These are phyloP conservation scores for Pseudonitzschia delicatissima DNA, from an alignment of 108 stramenopile genomes.

Conservation along the genomic window DNA sequence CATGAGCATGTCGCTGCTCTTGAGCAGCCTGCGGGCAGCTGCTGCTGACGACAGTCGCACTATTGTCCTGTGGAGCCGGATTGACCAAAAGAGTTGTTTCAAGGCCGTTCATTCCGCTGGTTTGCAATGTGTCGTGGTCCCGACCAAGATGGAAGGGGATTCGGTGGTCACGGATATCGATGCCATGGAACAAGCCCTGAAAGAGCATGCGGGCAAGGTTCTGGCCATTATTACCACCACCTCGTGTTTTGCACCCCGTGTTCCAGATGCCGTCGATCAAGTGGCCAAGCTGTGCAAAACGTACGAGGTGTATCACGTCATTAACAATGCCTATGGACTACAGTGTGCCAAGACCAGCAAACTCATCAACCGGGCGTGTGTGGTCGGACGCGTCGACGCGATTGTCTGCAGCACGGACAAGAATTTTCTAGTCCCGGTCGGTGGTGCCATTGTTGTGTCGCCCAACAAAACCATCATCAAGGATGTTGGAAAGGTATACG, in stretches of 20 bases:
- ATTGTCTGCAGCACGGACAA: slow-evolving; percentile 98
- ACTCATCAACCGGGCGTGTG: slow-evolving; percentile 79
- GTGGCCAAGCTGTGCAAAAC: slow-evolving; percentile 82
- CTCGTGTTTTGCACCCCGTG: slow-evolving; percentile 97
- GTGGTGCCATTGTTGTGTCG: slow-evolving; percentile 86
- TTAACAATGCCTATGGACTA: slow-evolving; percentile 99
- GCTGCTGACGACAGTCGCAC: neutral
- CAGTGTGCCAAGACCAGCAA: slow-evolving; percentile 83
- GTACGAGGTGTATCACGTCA: slow-evolving; percentile 79
- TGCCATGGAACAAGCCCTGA: slow-evolving; percentile 68
- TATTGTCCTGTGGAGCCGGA: slow-evolving; percentile 85
- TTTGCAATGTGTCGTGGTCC: slow-evolving; percentile 85
- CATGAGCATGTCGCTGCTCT: slow-evolving; percentile 82
- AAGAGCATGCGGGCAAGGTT: slow-evolving; percentile 44
- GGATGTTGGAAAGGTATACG: slow-evolving; percentile 87
- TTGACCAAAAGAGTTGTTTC: slow-evolving; percentile 99
- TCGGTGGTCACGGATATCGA: slow-evolving; percentile 88
- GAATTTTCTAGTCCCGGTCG: slow-evolving; percentile 98
- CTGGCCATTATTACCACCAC: slow-evolving; percentile 94
- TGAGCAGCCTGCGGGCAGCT: slow-evolving; percentile 58
- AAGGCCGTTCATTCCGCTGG: slow-evolving; percentile 94
- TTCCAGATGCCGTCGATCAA: slow-evolving; percentile 89
- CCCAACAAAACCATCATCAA: slow-evolving; percentile 69
- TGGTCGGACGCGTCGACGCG: slow-evolving; percentile 94
- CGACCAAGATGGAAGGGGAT: slow-evolving; percentile 70